Conservation (phyloP, 768 basidiomycete genomes). For the Mycena filopes region DNA sequence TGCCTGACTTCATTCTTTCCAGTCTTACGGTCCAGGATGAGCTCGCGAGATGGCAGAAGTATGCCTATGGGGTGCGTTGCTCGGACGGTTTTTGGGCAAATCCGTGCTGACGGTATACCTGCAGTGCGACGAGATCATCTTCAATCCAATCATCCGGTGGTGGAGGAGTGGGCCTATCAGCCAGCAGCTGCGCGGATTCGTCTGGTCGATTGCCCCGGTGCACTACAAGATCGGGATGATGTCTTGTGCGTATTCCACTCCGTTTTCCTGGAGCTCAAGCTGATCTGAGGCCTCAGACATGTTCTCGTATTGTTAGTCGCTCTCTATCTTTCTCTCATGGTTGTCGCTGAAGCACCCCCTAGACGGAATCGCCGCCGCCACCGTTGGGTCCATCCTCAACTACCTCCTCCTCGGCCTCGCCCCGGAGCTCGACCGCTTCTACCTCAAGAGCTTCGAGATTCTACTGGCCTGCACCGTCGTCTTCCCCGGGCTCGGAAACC, state of each 20-base stretch:
- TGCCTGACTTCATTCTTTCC: neutral
- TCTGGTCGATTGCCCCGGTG: conserved; percentile 80
- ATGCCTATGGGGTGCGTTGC: conserved; percentile 56
- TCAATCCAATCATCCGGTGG: conserved; percentile 86
- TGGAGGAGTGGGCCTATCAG: conserved; percentile 83
- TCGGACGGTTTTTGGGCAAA: neutral
- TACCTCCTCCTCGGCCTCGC: conserved; percentile 80
- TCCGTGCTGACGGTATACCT: conserved; percentile 14
- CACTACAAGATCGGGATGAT: conserved; percentile 88
- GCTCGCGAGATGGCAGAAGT: conserved; percentile 90
- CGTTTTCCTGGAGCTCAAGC: conserved; percentile 7
- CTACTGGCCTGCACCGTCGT: conserved; percentile 81
- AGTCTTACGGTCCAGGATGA: conserved; percentile 61
- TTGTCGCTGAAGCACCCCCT: conserved; percentile 12
- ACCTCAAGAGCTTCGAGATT: conserved; percentile 85
- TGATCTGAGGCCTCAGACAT: conserved; percentile 45
- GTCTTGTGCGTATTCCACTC: conserved; percentile 58
- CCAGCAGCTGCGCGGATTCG: conserved; percentile 73
- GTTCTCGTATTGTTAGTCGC: conserved; percentile 27
- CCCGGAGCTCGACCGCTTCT: conserved; percentile 76
- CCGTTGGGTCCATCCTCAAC: conserved; percentile 74
- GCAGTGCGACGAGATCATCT: conserved; percentile 78
- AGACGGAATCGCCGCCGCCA: conserved; percentile 77
- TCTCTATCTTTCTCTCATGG: conserved; percentile 1
- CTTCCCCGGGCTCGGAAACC: conserved; percentile 81